Evolutionary conservation across 768 basidiomycete genomes (phyloP).

Genomic region (Gloeophyllum trabeum): DNA sequence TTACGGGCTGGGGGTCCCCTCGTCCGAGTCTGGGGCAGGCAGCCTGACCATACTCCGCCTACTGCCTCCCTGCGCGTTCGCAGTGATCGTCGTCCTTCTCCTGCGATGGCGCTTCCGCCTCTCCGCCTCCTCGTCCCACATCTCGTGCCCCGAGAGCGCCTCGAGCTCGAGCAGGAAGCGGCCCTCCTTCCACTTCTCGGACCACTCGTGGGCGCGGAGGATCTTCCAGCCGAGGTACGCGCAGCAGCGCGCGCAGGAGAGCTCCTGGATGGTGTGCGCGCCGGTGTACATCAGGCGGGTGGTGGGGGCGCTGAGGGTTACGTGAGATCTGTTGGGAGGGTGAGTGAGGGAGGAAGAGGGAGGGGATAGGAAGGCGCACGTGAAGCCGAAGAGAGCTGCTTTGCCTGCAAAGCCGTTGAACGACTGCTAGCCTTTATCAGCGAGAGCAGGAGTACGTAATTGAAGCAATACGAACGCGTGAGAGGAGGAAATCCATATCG

Average conservation of each 20-base stretch:
- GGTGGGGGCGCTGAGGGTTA: conserved; percentile 29
- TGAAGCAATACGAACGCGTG: conserved; percentile 17
- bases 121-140: background rate
- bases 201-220: conserved; percentile 38
- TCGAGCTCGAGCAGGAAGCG: conserved; percentile 48
- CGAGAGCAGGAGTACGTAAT: too few species aligned
- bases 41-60: too few species aligned
- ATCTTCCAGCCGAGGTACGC: conserved; percentile 56
- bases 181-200: conserved; percentile 58
- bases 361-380: conserved; percentile 22
- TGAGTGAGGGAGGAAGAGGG: conserved; percentile 1
- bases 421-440: conserved; percentile 31
- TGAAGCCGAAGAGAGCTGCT: conserved; percentile 46
- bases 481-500: background rate
- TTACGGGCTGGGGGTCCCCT: too few species aligned
- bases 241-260: conserved; percentile 36
- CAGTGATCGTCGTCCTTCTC: too few species aligned
- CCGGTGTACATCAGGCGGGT: conserved; percentile 54
- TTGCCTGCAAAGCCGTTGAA: conserved; percentile 49
- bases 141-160: conserved; percentile 19
- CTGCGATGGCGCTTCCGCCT: too few species aligned
- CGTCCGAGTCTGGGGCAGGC: too few species aligned
- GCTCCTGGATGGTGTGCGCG: conserved; percentile 50
- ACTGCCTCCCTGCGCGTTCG: too few species aligned
- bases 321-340: conserved; percentile 30